Evolutionary conservation across 31 red algal genomes (phyloP).

Genomic region (Endocladia muricata): DNA sequence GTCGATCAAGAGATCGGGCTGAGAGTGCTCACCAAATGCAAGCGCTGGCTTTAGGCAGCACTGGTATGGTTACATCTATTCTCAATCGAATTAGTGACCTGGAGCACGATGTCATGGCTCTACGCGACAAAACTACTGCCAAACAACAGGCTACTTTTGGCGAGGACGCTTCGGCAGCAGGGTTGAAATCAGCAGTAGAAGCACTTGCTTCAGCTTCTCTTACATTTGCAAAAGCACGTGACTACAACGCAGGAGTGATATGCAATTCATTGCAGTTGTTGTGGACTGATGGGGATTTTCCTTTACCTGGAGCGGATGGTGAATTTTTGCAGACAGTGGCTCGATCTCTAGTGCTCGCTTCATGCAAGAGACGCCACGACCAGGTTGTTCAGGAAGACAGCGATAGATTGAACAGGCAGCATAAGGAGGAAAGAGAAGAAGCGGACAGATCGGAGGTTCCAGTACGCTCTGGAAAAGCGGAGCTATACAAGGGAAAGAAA

Average conservation of each 20-base stretch:
- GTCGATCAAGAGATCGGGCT: neutral
- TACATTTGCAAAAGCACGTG: slow-evolving; percentile 17
- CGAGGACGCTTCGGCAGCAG: slow-evolving; percentile 30
- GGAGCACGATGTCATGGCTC: slow-evolving; percentile 1
- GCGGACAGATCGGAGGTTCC: too few relatives aligned
- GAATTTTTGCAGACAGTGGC: slow-evolving; percentile 24
- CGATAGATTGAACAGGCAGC: neutral
- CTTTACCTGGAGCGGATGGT: slow-evolving; percentile 19
- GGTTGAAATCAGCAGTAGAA: slow-evolving; percentile 35
- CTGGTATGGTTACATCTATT: slow-evolving; percentile 12
- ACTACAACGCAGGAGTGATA: slow-evolving; percentile 20
- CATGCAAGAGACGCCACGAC: slow-evolving; percentile 3
- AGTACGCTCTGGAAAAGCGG: too few relatives aligned
- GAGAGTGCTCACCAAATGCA: neutral
- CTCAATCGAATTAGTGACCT: slow-evolving; percentile 27
- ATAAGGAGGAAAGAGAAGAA: too few relatives aligned
- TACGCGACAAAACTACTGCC: neutral
- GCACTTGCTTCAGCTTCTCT: slow-evolving; percentile 19
- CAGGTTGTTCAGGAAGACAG: neutral
- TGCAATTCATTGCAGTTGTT: slow-evolving; percentile 11
- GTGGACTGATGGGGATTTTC: slow-evolving; percentile 24
- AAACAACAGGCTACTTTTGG: slow-evolving; percentile 14
- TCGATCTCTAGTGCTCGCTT: slow-evolving; percentile 21
- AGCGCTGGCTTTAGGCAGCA: slow-evolving; percentile 7
- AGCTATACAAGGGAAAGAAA: too few relatives aligned